A percentile compares a stretch with the other conserved stretches of the same genome.
Conservation (phyloP, 1,284 basidiomycete species). For the Ganoderma sinense region DNA sequence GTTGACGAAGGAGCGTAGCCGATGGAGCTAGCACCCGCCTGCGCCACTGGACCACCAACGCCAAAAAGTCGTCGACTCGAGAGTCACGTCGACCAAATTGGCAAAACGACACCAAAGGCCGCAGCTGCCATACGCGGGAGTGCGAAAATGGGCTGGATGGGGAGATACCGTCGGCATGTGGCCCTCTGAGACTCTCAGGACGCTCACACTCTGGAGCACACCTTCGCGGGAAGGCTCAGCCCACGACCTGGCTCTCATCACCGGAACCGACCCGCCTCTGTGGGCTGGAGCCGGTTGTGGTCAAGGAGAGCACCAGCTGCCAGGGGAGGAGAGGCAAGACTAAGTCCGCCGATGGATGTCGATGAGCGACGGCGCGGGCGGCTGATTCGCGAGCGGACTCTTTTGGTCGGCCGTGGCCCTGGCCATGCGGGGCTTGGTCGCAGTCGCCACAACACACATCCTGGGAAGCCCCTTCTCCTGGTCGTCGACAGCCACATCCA, state of each 20-base stretch:
- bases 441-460: background rate
- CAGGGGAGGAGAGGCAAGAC: slow-evolving; percentile 10
- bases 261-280: slow-evolving; percentile 1
- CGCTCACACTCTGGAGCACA: background rate
- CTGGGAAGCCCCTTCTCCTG: background rate
- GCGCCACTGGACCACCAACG: background rate
- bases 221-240: slow-evolving; percentile 26
- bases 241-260: slow-evolving; percentile 9
- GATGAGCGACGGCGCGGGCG: slow-evolving; percentile 10
- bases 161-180: slow-evolving; percentile 20
- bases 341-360: slow-evolving; percentile 26
- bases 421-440: too few relatives aligned
- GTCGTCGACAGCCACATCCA: background rate
- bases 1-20: background rate
- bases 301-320: background rate
- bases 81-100: background rate
- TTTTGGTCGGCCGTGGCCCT: too few relatives aligned
- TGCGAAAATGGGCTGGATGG: background rate
- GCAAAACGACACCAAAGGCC: slow-evolving; percentile 6
- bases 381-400: slow-evolving; percentile 29
- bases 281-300: background rate
- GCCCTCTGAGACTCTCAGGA: background rate
- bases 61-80: too few relatives aligned
- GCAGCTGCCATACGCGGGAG: background rate
- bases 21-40: background rate